Conservation (phyloP, 179 eudicot species). For the Dionaea muscipula region DNA sequence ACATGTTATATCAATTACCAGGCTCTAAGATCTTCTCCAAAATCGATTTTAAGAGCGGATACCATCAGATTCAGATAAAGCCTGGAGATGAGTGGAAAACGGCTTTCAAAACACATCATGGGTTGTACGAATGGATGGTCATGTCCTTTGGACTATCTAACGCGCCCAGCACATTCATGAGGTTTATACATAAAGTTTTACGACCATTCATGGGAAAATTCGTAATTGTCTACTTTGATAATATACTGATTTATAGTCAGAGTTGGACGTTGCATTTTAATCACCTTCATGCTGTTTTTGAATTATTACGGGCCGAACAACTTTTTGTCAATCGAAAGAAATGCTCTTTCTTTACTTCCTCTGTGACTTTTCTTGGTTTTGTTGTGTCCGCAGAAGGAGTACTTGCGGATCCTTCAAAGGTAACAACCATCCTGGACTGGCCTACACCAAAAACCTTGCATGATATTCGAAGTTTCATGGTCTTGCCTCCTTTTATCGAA, state of each 20-base stretch:
- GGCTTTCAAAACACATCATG: no score
- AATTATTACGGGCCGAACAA: background rate
- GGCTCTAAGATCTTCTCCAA: conserved; percentile 3
- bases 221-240: background rate
- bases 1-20: background rate
- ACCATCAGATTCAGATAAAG: no score
- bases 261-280: background rate
- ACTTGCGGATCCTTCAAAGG: background rate
- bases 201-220: background rate
- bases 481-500: background rate
- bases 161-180: no score
- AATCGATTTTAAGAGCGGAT: no score
- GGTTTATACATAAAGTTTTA: background rate
- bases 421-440: background rate
- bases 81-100: no score
- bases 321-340: background rate
- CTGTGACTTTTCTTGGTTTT: no score
- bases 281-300: background rate
- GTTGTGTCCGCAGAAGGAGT: no score
- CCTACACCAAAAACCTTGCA: background rate
- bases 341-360: no score
- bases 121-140: no score
- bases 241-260: background rate
- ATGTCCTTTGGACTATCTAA: no score
- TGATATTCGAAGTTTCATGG: background rate